phyloP scores from a whole-genome alignment of 2,329 filamentous ascomycete species.

The Hirsutella rhossiliensis region DNA sequence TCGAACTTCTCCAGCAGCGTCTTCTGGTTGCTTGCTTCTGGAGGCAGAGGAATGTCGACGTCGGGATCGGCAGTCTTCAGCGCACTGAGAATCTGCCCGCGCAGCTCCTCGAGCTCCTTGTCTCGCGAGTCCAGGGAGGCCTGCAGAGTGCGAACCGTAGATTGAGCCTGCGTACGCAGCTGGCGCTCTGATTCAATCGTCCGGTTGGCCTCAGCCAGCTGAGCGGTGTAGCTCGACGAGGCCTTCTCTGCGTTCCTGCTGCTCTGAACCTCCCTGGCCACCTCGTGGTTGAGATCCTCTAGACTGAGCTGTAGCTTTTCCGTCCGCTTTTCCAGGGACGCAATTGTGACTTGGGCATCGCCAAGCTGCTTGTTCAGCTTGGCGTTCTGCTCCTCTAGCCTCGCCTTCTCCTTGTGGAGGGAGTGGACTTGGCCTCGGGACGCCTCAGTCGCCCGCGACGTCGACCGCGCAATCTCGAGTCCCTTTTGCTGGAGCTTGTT shows the following conservation, averaged over 20 bases:
- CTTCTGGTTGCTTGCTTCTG: conserved; percentile 48
- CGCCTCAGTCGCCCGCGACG: conserved; percentile 72
- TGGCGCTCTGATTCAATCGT: conserved; percentile 86
- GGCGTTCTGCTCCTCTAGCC: conserved; percentile 70
- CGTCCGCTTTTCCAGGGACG: conserved; percentile 82
- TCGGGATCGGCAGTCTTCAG: conserved; percentile 80
- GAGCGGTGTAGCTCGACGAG: conserved; percentile 65
- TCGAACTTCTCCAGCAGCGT: conserved; percentile 66
- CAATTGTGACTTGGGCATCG: conserved; percentile 71
- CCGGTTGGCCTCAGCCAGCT: conserved; percentile 80
- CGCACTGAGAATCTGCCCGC: conserved; percentile 67
- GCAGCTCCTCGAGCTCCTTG: conserved; percentile 68
- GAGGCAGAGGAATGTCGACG: conserved; percentile 48
- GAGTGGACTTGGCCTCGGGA: conserved; percentile 65
- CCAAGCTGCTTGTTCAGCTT: conserved; percentile 75
- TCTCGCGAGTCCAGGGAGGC: conserved; percentile 66
- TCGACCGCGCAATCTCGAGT: conserved; percentile 84
- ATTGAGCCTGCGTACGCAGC: conserved; percentile 71
- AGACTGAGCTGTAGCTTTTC: conserved; percentile 82
- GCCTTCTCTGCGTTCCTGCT: conserved; percentile 84
- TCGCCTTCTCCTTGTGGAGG: conserved; percentile 72
- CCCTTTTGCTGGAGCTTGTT: conserved; percentile 98
- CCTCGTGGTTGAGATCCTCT: conserved; percentile 87
- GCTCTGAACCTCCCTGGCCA: conserved; percentile 79
- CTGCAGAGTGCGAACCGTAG: conserved; percentile 73